phyloP scores from a whole-genome alignment of 495 filamentous ascomycete species.

The Diplogelasinospora grovesii region DNA sequence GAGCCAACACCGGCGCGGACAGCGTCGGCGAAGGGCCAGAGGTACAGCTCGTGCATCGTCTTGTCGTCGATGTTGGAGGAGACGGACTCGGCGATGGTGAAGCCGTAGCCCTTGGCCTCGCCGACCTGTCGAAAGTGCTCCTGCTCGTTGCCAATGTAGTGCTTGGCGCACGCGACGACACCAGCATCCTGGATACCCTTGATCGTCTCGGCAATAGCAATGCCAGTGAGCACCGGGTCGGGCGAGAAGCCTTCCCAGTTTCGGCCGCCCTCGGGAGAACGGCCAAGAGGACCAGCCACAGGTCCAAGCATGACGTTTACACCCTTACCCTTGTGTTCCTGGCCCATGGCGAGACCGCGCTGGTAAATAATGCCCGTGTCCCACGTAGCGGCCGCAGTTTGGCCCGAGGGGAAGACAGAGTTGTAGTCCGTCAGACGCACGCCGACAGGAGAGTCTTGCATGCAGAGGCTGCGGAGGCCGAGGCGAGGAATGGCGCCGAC shows the following conservation, averaged over 20 bases:
- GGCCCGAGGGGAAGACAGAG: constrained; percentile 74
- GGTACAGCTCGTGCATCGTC: constrained; percentile 91
- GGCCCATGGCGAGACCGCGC: constrained; percentile 72
- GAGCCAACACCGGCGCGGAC: constrained; percentile 61
- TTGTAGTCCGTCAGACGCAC: constrained; percentile 69
- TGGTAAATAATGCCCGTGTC: constrained; percentile 64
- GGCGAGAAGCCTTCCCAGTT: constrained; percentile 83
- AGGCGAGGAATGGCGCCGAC: constrained; percentile 64
- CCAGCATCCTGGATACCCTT: constrained; percentile 78
- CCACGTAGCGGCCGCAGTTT: constrained; percentile 75
- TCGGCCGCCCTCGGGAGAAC: constrained; percentile 69
- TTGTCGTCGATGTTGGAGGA: constrained; percentile 89
- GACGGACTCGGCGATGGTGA: constrained; percentile 54
- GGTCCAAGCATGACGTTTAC: constrained; percentile 83
- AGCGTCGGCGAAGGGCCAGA: constrained; percentile 56
- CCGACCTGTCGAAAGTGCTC: constrained; percentile 76
- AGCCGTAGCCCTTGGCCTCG: constrained; percentile 58
- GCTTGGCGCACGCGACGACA: constrained; percentile 77
- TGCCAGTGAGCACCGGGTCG: constrained; percentile 70
- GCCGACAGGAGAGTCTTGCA: constrained; percentile 88
- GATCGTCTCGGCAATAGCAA: constrained; percentile 65
- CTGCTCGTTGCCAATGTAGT: constrained; percentile 67
- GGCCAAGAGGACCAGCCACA: constrained; percentile 79
- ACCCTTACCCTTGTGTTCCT: constrained; percentile 75
- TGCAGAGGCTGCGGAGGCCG: constrained; percentile 72